phyloP scores from a whole-genome alignment of 139 green algal species.

The Haematococcus lacustris region DNA sequence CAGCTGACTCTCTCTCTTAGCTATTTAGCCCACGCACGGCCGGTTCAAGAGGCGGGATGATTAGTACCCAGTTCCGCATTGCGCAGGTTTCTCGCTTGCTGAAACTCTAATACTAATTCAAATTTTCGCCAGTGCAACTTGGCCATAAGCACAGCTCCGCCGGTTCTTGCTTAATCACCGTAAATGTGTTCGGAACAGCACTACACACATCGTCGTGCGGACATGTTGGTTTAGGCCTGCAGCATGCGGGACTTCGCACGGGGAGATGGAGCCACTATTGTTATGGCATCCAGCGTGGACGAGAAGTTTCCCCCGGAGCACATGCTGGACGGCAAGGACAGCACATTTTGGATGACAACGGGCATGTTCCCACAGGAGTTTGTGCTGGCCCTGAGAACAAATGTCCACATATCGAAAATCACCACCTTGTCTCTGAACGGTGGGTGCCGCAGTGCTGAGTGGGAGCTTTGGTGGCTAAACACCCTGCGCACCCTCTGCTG shows the following conservation, averaged over 20 bases:
- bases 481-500: background rate
- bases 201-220: background rate
- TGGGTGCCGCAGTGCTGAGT: background rate
- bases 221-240: background rate
- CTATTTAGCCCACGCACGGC: no score
- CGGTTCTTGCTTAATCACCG: background rate
- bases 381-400: slow-evolving; percentile 22
- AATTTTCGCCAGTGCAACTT: background rate
- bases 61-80: background rate
- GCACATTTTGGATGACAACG: slow-evolving; percentile 52
- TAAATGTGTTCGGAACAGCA: background rate
- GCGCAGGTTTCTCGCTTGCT: background rate
- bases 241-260: slow-evolving; percentile 42
- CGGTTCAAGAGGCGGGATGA: background rate
- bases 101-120: background rate
- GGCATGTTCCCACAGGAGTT: slow-evolving; percentile 53
- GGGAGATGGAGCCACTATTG: slow-evolving; percentile 29
- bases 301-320: slow-evolving; percentile 44
- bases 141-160: background rate
- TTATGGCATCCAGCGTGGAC: slow-evolving; percentile 43
- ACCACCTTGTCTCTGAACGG: slow-evolving; percentile 32
- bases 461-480: background rate
- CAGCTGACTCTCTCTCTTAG: no score
- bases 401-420: slow-evolving; percentile 31
- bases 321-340: slow-evolving; percentile 41